Base-by-base conservation (phyloP, 2,329 filamentous ascomycete species). In the Colletotrichum sp. region DNA sequence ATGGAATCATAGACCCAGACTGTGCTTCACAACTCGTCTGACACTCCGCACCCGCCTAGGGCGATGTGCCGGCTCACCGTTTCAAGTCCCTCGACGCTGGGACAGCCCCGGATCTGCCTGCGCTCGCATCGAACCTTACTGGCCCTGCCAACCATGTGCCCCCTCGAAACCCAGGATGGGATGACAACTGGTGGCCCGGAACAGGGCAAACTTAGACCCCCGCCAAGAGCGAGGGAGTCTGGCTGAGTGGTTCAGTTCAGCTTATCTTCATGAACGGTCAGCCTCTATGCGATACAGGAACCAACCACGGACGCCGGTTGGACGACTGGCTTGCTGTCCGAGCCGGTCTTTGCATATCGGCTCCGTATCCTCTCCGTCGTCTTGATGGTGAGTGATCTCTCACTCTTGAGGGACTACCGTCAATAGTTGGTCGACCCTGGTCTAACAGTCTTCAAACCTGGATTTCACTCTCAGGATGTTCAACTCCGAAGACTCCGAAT, bases 71-170 rank as follows among this genome's bases (percentile, higher is more conserved):
- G 30, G 24, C 69, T 10, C 32, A 64, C 36, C 36, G 72, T 75
- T 67, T 75, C 72, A 75, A 60, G 36, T 67, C 48, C 43, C 24
- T 21, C 26, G 12, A 63, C 72, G 68, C 68, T 55, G 72, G 72
- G 72, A 67, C 61, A 61, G 52, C 39, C 72, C 34, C 71, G 72
- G 61, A 75, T 75, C 68, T 72, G 52, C 34, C 69, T 66, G 24
- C 36, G 30, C 68, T 72, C 61, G 34, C 61, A 61, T 21, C 21
- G 36, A 75, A 73, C 74, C 65, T 68, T 74, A 72, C 65, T 68
- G 18, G 24, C 14, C 64, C 24, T 64, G 30, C 63, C 43, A 55
- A 67, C 64, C 61, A 75, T 72, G 72, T 63, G 68, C 39, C 63
- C 36, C 48, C n/a, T 61, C 68, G 24, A 59, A 43, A 21, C 36